Percentiles rank a stretch among this genome's conserved stretches.
Conservation (phyloP, 164 flowering plant species). For the Magnolia kwangsiensis region DNA sequence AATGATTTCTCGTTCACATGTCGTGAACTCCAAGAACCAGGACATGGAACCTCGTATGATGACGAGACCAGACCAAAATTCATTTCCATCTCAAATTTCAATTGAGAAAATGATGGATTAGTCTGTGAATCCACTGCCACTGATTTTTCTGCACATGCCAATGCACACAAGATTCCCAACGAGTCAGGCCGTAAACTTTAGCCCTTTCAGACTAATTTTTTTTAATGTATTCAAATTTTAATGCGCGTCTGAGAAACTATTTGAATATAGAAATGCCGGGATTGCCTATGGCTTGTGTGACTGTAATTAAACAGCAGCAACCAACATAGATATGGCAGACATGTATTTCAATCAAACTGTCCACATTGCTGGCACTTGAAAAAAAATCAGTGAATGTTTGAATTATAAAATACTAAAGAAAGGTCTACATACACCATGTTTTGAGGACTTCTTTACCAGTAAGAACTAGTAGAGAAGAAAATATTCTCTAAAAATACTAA, state of each 20-base stretch:
- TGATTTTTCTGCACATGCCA: slow-evolving; percentile 20
- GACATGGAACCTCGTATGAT: slow-evolving; percentile 28
- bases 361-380: no score
- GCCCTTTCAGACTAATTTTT: neutral
- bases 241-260: neutral
- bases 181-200: slow-evolving; percentile 5
- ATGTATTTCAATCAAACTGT: neutral
- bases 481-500: no score
- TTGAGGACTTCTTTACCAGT: no score
- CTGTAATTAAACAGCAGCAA: neutral
- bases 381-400: no score
- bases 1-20: slow-evolving; percentile 13
- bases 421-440: no score
- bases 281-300: neutral
- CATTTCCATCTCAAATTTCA: slow-evolving; percentile 22
- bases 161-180: slow-evolving; percentile 6
- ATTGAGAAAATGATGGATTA: neutral
- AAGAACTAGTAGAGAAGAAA: no score
- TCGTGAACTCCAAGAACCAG: slow-evolving; percentile 22
- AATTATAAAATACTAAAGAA: no score
- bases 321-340: neutral
- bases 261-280: neutral
- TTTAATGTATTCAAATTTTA: neutral
- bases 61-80: slow-evolving; percentile 26
- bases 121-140: slow-evolving; percentile 5